These are phyloP conservation scores for Vanderwaltozyma yarrowii DNA, from an alignment of 805 yeast species.

Conservation along the genomic window DNA sequence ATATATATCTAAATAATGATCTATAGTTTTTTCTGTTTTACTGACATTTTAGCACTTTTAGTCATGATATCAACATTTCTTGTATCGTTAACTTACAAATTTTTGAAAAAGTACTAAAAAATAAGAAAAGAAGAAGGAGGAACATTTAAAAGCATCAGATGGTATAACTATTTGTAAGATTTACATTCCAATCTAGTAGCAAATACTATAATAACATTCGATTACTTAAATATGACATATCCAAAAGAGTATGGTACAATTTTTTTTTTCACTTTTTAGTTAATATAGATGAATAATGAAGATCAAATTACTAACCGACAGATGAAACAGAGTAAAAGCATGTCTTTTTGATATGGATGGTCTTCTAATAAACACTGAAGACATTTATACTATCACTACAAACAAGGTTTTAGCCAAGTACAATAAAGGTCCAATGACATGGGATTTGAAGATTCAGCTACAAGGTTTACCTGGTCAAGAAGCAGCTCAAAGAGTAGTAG, in stretches of 20 bases:
- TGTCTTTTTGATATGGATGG: constrained; percentile 82
- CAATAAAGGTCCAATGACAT: constrained; percentile 72
- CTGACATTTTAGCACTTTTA: too few relatives aligned
- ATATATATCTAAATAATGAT: too few relatives aligned
- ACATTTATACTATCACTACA: constrained; percentile 72
- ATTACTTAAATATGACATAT: background rate
- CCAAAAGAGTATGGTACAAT: constrained; percentile 4
- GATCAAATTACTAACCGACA: background rate
- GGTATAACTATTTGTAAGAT: too few relatives aligned
- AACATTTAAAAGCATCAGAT: too few relatives aligned
- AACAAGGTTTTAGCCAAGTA: constrained; percentile 54
- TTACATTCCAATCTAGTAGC: too few relatives aligned
- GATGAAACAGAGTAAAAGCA: constrained; percentile 18
- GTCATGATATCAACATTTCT: too few relatives aligned
- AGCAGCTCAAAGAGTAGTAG: constrained; percentile 55
- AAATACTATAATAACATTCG: too few relatives aligned
- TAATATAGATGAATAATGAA: too few relatives aligned
- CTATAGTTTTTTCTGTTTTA: too few relatives aligned
- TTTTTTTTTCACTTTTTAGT: background rate
- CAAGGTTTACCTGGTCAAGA: constrained; percentile 89
- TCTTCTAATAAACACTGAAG: constrained; percentile 82
- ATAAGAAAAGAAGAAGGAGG: too few relatives aligned
- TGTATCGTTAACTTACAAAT: too few relatives aligned
- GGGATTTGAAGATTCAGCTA: constrained; percentile 80
- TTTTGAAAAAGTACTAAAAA: too few relatives aligned